A percentile compares a stretch with the other conserved stretches of the same genome.
phyloP scores from a whole-genome alignment of 192 early-diverging fungal genomes.

The Entomortierella parvispora region DNA sequence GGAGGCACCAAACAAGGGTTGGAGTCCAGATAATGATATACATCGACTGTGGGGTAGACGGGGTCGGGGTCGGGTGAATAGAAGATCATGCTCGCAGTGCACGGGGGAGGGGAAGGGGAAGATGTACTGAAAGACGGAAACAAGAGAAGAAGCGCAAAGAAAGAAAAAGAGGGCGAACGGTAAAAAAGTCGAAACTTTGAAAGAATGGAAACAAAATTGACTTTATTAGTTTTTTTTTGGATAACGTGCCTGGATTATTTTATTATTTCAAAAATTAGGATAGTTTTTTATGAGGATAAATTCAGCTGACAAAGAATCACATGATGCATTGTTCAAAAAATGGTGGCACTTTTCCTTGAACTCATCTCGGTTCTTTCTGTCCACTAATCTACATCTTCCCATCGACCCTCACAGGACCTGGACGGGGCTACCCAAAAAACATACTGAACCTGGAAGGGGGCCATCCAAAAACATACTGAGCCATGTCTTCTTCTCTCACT shows the following conservation, averaged over 20 bases:
- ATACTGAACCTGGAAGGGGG: too few species aligned
- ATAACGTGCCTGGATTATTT: too few species aligned
- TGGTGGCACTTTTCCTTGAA: not conserved
- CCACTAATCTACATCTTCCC: too few species aligned
- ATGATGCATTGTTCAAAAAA: not conserved
- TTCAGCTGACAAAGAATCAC: not conserved
- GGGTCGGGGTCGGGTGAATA: constrained; percentile 47
- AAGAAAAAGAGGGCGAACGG: not conserved
- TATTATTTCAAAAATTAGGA: too few species aligned
- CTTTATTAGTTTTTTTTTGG: too few species aligned
- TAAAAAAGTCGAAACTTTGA: not conserved
- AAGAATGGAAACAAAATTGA: too few species aligned
- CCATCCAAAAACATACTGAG: too few species aligned
- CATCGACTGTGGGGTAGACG: constrained; percentile 49
- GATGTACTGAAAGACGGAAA: not conserved
- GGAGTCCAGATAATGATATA: constrained; percentile 54
- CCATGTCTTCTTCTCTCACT: constrained; percentile 23
- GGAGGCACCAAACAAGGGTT: constrained; percentile 35
- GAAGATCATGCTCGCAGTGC: constrained; percentile 32
- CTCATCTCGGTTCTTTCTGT: too few species aligned
- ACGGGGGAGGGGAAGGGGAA: not conserved
- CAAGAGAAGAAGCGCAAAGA: not conserved
- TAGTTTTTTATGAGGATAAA: too few species aligned
- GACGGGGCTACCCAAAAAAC: too few species aligned
- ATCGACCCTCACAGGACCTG: too few species aligned